Base-by-base conservation (phyloP, 2,329 filamentous ascomycete species). In the Plectosphaerella sp. region DNA sequence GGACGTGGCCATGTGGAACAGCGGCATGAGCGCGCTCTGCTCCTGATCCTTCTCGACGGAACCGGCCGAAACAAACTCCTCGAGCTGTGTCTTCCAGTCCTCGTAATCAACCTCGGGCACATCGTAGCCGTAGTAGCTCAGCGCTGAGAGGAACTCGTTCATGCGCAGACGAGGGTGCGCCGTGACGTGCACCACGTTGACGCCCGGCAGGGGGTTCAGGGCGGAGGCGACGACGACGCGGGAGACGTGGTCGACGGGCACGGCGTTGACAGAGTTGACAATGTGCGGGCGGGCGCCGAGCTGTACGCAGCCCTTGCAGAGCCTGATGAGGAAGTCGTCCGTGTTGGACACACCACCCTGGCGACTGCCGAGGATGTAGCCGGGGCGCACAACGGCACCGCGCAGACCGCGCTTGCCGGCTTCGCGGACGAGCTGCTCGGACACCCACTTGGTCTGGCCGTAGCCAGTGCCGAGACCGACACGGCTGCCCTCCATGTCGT, bases 281-380 rank as follows among this genome's bases (percentile, higher is more conserved):
- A 97, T 95, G 59, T 82, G 79, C 1, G 92, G 93, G 0, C 90
- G 79, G 3, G 78, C 77, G 3, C 74, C 74, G 3, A 97, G 76
- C 69, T 97, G 92, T 48, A 96, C 75, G 62, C 91, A 96, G 52
- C 91, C 92, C 73, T 97, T 96, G 52, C 87, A 73, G 72, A 97
- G 83, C 39, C 93, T 84, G 58, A 96, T 81, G 7, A 97, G 73
- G 75, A 97, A 97, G 69, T 97, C 93, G 63, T 97, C 93, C 1
- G 86, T 92, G 67, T 87, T 90, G 66, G 74, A 88, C 56, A 82
- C 81, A 49, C 92, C 92, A 12, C 80, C 84, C 45, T 76, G 69
- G 1, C 82, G 79, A 64, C 92, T 84, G 22, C 91, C 93, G 4
- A 88, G 78, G 37, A 97, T 84, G 66, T 97, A 97, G 28, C 93